Conservation (phyloP, 108 stramenopile species). For the Seminavis robusta region DNA sequence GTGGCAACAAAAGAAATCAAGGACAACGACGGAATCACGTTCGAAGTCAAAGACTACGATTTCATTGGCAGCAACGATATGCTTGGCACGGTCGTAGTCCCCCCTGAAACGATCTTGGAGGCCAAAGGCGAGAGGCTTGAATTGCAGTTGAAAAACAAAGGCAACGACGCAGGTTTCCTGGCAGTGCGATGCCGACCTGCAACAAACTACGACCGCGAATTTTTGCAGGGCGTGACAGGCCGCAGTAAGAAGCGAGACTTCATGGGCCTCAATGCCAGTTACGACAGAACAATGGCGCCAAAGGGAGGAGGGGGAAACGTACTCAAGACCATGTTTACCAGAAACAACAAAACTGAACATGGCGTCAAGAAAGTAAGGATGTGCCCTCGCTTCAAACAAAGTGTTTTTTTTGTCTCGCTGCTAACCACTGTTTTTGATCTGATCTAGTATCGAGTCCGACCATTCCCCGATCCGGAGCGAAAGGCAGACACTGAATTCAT, state of each 20-base stretch:
- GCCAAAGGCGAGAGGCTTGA: conserved; percentile 57
- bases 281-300: background rate
- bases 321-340: background rate
- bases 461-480: conserved; percentile 60
- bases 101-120: conserved; percentile 41
- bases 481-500: conserved; percentile 61
- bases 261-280: background rate
- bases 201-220: conserved; percentile 52
- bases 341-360: conserved; percentile 8
- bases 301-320: conserved; percentile 1
- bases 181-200: conserved; percentile 61
- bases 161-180: conserved; percentile 33
- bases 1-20: conserved; percentile 48
- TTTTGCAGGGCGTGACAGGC: conserved; percentile 66
- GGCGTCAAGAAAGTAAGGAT: conserved; percentile 15
- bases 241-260: conserved; percentile 11
- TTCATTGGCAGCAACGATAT: conserved; percentile 33
- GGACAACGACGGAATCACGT: conserved; percentile 47
- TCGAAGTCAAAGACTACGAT: conserved; percentile 68
- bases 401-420: too few relatives aligned
- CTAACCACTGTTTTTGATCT: too few relatives aligned
- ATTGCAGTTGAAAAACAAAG: conserved; percentile 16
- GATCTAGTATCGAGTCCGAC: conserved; percentile 40
- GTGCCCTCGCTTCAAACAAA: too few relatives aligned
- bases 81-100: conserved; percentile 41